Base-by-base conservation (phyloP, 179 eudicot species). In the Heliamphora pulchella region DNA sequence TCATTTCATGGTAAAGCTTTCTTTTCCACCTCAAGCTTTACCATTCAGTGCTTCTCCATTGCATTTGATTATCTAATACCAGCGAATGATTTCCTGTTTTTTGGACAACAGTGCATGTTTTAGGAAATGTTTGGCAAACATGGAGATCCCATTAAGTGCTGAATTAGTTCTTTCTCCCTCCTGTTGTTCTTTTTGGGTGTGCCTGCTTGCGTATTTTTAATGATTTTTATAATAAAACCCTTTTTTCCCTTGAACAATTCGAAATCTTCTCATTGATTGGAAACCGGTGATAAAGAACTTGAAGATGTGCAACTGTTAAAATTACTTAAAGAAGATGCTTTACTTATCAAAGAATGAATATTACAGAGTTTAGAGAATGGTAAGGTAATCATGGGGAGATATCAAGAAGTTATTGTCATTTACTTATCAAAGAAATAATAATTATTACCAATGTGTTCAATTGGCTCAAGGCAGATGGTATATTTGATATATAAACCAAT, bases 1-100 rank as follows among this genome's bases (percentile, higher is more conserved):
- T 85, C 81, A 85, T 93, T 80, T 86, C 93, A 78, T 91, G 94
- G 97, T 89, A 88, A 80, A 2, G 13, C 78, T 47, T 64, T 76
- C 10, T 17, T 55, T 63, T 57, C 53, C 63, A 39, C 55, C 73
- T 65, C 22, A 9, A 53, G 4, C 43, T 18, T 62, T 18, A 0
- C 13, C 15, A 51, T 63, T 47, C 51, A 39, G 44, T 43, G 1
- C 20, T 77, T 47, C 5, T 10, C n/a, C 18, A 59, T 58, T 59
- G 64, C 44, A 9, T 41, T 0, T 8, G 15, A 44, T 64, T 76
- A 10, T 46, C 7, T 57, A 43, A 47, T 53, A 51, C 46, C 11
- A 53, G 39, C 50, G 54, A 61, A 62, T 2, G 8, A 5, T 66
- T 53, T 14, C 9, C 67, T 39, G 74, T 65, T 64, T 77, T 14